Percentiles rank a stretch among this genome's conserved stretches.
Evolutionary conservation across 306 rosid genomes (phyloP).

Genomic region (Astragalus membranaceus): DNA sequence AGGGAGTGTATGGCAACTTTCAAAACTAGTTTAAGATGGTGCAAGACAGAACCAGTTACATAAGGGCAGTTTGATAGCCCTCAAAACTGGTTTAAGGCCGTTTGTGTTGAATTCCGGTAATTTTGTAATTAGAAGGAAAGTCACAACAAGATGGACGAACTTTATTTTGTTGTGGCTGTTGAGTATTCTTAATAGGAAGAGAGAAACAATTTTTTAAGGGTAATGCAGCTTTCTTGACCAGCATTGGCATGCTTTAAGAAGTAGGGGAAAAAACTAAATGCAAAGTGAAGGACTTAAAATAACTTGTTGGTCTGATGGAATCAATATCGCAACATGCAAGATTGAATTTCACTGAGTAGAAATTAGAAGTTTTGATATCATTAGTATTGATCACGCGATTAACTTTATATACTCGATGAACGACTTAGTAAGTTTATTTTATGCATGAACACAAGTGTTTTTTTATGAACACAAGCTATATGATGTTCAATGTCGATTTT

Average conservation of each 20-base stretch:
- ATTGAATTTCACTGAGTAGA: no score
- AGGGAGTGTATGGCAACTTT: neutral
- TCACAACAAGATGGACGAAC: neutral
- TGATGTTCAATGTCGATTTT: no score
- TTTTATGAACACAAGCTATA: no score
- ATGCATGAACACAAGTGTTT: no score
- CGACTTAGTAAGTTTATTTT: no score
- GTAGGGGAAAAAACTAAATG: no score
- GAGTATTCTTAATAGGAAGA: neutral
- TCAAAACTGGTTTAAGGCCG: neutral
- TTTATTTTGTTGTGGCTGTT: neutral
- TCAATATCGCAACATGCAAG: no score
- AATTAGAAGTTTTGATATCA: no score
- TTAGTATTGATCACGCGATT: no score
- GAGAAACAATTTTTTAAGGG: neutral
- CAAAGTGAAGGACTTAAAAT: no score
- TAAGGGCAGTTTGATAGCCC: neutral
- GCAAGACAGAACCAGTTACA: neutral
- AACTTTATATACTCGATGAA: no score
- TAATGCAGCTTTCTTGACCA: neutral
- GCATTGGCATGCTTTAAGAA: neutral
- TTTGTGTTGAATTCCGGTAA: neutral
- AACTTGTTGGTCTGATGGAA: no score
- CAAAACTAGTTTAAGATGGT: neutral
- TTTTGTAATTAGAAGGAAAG: neutral